Conservation (phyloP, 2,329 filamentous ascomycete species). For the Corinectria fuckeliana region DNA sequence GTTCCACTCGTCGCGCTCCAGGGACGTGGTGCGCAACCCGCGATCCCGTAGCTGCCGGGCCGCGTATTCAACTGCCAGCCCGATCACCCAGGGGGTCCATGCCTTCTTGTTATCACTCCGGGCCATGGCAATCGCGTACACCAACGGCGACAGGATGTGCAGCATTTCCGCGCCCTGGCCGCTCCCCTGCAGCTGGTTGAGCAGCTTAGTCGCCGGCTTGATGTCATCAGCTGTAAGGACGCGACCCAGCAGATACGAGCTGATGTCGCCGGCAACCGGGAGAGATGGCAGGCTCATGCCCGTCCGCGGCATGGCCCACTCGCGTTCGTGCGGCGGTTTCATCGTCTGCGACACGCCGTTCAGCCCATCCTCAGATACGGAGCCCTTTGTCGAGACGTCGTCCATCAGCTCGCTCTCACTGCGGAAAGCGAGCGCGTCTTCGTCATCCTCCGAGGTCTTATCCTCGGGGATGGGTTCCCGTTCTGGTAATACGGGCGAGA, state of each 20-base stretch:
- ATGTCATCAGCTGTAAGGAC: constrained; percentile 96
- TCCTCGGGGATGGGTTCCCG: constrained; percentile 76
- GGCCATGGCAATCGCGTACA: constrained; percentile 84
- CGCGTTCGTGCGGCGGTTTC: constrained; percentile 55
- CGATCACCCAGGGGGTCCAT: constrained; percentile 92
- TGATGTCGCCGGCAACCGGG: constrained; percentile 82
- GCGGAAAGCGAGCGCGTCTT: constrained; percentile 47
- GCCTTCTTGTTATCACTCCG: constrained; percentile 74
- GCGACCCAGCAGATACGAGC: constrained; percentile 84
- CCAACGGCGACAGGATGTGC: constrained; percentile 86
- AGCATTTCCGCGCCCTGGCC: constrained; percentile 85
- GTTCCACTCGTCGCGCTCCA: constrained; percentile 89
- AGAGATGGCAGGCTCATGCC: constrained; percentile 84
- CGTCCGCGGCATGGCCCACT: constrained; percentile 95
- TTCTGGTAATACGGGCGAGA: constrained; percentile 85
- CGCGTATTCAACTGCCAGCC: constrained; percentile 83
- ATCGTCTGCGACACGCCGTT: constrained; percentile 24
- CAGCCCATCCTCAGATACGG: constrained; percentile 22
- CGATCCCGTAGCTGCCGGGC: constrained; percentile 82
- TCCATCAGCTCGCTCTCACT: constrained; percentile 53
- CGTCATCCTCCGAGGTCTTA: constrained; percentile 55
- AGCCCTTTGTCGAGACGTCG: constrained; percentile 45
- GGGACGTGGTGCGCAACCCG: constrained; percentile 79
- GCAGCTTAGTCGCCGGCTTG: constrained; percentile 84
- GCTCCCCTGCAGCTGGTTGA: constrained; percentile 80